These are phyloP conservation scores for Galerina marginata DNA, from an alignment of 768 basidiomycete genomes.

Conservation along the genomic window DNA sequence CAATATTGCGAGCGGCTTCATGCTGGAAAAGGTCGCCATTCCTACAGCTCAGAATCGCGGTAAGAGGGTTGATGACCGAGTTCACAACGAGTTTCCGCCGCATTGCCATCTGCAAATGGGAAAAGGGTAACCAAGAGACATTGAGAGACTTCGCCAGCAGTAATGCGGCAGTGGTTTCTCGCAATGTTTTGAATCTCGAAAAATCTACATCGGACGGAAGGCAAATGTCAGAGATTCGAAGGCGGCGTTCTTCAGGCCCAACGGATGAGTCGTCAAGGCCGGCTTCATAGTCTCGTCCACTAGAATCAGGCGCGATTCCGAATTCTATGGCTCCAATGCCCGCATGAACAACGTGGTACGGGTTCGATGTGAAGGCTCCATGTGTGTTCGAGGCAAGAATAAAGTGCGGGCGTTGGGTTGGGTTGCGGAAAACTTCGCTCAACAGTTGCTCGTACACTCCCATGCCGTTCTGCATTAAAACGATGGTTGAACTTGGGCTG, in stretches of 20 bases:
- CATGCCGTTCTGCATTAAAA: constrained; percentile 95
- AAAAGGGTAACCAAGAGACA: constrained; percentile 67
- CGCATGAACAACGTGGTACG: constrained; percentile 67
- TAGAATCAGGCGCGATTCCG: constrained; percentile 75
- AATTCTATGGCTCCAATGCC: constrained; percentile 77
- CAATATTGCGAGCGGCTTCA: constrained; percentile 47
- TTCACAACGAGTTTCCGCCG: constrained; percentile 86
- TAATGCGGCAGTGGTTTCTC: constrained; percentile 71
- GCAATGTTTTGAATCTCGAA: constrained; percentile 62
- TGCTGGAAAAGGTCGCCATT: constrained; percentile 76
- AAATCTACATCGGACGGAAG: constrained; percentile 41
- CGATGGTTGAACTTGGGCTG: constrained; percentile 73
- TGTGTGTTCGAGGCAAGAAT: constrained; percentile 85
- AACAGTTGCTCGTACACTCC: constrained; percentile 86
- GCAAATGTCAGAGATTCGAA: constrained; percentile 59
- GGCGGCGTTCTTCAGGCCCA: constrained; percentile 42
- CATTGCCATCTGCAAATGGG: constrained; percentile 69
- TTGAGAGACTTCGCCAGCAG: constrained; percentile 59
- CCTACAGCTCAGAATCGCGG: constrained; percentile 77
- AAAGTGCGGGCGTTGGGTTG: constrained; percentile 79
- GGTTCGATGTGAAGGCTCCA: constrained; percentile 65
- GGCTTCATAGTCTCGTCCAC: constrained; percentile 67
- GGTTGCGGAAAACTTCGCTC: constrained; percentile 70
- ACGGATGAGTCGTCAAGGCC: constrained; percentile 43
- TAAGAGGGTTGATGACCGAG: constrained; percentile 83